Base-by-base conservation (phyloP, 805 yeast species). In the Kodamaea neixiangensis region DNA sequence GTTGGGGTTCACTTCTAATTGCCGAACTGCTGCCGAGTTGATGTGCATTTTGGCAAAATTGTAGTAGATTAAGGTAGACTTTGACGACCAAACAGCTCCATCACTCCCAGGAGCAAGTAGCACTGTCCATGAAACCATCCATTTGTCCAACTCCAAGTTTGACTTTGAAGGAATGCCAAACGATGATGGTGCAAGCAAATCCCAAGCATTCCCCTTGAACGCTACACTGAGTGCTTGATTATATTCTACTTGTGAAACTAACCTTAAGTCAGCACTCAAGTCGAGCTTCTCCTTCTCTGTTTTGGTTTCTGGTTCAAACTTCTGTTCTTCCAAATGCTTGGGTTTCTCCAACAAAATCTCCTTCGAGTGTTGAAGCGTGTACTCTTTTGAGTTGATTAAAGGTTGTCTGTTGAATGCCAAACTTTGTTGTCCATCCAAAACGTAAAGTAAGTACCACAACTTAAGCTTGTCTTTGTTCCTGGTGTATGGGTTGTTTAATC, bases 71-170 rank as follows among this genome's bases (percentile, higher is more conserved):
- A 85, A 69, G 0, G 89, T 84, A 1, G 87, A 82, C 58, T 85
- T 85, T 0, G 87, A 78, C 7, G 87, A 80, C 91, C 91, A 85
- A 9, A 75, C 76, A 0, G 76, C 67, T 1, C 77, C 77, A 35
- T 83, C 80, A 46, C 75, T 76, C 44, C 81, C 75, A 1, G 88
- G 87, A 2, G 87, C 80, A 17, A 85, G 66, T 38, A 85, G 64
- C 9, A 86, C 87, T 0, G 91, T 83, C 91, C 91, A 85, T 17
- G 85, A 84, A 3, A 85, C 88, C 89, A 85, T 85, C 91, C 91
- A 85, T 64, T 79, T 83, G 59, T 85, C 91, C 34, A 85, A 66
- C 51, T 84, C 88, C 50, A 85, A 65, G 60, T 85, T 85, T 5
- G 84, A 77, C 56, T 79, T 80, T 61, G 87, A 85, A 0, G 89